Evolutionary conservation across 345 rosid genomes (phyloP), one percentile per base, ranked within the genome.

Genomic region (Zanthoxylum bungeanum): DNA sequence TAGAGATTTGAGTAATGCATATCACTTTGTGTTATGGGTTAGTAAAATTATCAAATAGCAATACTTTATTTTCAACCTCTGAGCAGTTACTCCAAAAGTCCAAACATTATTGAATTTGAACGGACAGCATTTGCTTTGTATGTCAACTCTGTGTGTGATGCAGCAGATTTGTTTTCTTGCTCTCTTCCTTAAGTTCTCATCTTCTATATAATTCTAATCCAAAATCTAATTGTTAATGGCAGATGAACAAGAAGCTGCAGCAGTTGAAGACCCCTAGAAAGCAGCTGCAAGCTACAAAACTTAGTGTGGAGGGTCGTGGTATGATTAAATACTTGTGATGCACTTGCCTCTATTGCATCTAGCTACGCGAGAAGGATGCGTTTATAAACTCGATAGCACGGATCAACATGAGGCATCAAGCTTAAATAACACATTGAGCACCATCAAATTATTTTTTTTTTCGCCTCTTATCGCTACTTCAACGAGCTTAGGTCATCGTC

Each of bases 221-320:
- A 0, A 5, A 11, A 37, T 40, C 47, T 40, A 3, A 31, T 36
- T 64, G 51, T 37, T 65, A 17, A 40, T 75, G 67, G 73, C 88
- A 95, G 98, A 92, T 92, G 99, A 92, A 89, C 73, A 92, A 91
- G 82, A 95, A 88, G 84, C 76, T 95, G 82, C 99, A 92, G 81
- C 98, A 92, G 86, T 86, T 95, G 72, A 95, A 95, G 78, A 96
- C 92, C 66, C 91, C 97, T 5, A 92, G 93, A 79, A 95, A 85
- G 91, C 78, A 84, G 73, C 73, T 92, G 66, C 99, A 95, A 78
- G 99, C 99, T 14, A 85, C 99, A 8, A 95, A 84, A 65, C 85
- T 95, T 58, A 91, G 98, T 5, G 97, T 91, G 47, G 99, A 95
- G 83, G 98, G 99, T 60, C 93, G 98, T 57, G 99, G 99, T 27